Conservation (phyloP, 75 land plant genomes). For the Picea glauca region DNA sequence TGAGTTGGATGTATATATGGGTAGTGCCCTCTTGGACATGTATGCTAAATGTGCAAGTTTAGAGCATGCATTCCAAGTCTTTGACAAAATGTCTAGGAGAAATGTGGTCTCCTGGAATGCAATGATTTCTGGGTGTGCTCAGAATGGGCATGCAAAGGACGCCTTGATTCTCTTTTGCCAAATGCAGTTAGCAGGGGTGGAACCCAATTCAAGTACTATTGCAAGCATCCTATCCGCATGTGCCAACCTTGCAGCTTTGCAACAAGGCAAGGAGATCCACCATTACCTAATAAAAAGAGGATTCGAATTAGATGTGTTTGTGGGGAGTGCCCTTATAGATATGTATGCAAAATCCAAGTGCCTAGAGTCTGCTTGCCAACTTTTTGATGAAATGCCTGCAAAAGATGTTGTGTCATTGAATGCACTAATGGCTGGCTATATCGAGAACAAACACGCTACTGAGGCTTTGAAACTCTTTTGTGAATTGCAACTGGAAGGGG, state of each 20-base stretch:
- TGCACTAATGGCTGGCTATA: conserved; percentile 12
- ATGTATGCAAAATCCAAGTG: conserved; percentile 14
- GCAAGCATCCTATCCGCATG: neutral
- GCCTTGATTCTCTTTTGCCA: neutral
- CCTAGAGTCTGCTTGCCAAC: neutral
- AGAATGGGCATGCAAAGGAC: conserved; percentile 6
- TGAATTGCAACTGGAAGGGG: conserved; percentile 9
- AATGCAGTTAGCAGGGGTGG: neutral
- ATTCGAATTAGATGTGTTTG: neutral
- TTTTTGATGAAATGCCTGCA: neutral
- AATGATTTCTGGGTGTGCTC: conserved; percentile 24
- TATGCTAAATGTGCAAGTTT: conserved; percentile 39
- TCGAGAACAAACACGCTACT: neutral
- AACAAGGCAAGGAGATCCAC: conserved; percentile 4
- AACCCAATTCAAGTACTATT: neutral
- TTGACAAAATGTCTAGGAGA: conserved; percentile 22
- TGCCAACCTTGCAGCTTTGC: neutral
- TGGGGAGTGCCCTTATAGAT: conserved; percentile 9
- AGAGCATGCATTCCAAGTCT: conserved; percentile 17
- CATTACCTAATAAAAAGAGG: neutral
- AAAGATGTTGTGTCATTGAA: conserved; percentile 15
- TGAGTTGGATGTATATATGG: conserved; percentile 10
- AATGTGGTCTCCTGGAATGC: conserved; percentile 51
- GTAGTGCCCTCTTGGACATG: conserved; percentile 32
- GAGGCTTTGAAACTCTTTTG: conserved; percentile 4